Evolutionary conservation across 2,329 filamentous ascomycete species (phyloP).

Genomic region (Colletotrichum sp.): DNA sequence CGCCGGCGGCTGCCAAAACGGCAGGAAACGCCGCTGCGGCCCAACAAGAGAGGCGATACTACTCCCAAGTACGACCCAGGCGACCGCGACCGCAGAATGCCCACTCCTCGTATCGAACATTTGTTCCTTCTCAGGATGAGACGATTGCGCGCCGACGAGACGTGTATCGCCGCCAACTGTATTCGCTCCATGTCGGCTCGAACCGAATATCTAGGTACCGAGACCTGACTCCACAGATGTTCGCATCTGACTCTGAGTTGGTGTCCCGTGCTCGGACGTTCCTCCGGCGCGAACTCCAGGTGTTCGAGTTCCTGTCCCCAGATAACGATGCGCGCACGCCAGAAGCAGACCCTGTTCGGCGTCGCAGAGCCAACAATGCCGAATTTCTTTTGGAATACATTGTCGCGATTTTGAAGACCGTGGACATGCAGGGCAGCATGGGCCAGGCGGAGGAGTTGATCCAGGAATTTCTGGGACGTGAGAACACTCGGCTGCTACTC

Average conservation of each 20-base stretch:
- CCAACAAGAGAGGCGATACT: background rate
- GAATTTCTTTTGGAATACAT: conserved; percentile 90
- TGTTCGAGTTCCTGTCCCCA: conserved; percentile 74
- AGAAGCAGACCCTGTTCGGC: conserved; percentile 13
- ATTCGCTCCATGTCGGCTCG: conserved; percentile 81
- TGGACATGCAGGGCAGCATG: conserved; percentile 79
- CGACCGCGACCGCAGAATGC: conserved; percentile 10
- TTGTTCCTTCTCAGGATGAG: conserved; percentile 25
- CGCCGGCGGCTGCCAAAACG: background rate
- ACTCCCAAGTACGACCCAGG: conserved; percentile 4
- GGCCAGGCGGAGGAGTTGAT: conserved; percentile 83
- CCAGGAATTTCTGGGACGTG: conserved; percentile 76
- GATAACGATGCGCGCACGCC: conserved; percentile 15
- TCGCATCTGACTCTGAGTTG: conserved; percentile 69
- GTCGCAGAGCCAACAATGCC: conserved; percentile 65
- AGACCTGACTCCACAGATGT: conserved; percentile 71
- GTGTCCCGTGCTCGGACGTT: conserved; percentile 80
- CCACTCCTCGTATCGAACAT: conserved; percentile 26
- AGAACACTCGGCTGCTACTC: conserved; percentile 76
- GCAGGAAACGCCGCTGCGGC: background rate
- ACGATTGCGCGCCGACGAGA: conserved; percentile 66
- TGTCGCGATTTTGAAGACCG: conserved; percentile 79
- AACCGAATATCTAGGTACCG: conserved; percentile 80
- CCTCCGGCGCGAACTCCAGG: conserved; percentile 82
- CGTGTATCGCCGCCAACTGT: conserved; percentile 76